These are phyloP conservation scores for Colletotrichum sp. DNA, from an alignment of 2,329 filamentous ascomycete species.

Conservation along the genomic window DNA sequence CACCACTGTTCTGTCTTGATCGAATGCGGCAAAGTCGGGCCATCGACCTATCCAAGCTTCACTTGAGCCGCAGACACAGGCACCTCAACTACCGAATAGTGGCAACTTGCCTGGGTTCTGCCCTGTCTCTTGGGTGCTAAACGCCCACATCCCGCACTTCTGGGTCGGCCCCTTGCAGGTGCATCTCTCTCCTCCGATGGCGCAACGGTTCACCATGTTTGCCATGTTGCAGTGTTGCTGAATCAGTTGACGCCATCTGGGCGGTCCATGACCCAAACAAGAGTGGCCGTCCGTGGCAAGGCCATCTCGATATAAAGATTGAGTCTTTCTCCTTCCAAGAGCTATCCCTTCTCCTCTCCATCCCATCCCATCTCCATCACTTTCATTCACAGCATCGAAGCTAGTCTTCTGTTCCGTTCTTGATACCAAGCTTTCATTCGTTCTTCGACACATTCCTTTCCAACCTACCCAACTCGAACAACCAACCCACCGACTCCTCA, in stretches of 20 bases:
- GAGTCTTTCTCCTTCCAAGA: not conserved
- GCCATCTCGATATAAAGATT: constrained; percentile 8
- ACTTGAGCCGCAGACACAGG: not conserved
- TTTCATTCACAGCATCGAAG: constrained; percentile 18
- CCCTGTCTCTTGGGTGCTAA: not conserved
- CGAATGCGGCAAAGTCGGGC: not conserved
- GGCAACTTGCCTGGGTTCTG: not conserved
- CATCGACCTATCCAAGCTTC: not conserved
- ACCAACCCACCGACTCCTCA: not conserved
- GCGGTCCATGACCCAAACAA: not conserved
- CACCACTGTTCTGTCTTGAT: not conserved
- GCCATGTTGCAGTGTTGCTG: not conserved
- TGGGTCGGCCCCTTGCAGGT: not conserved
- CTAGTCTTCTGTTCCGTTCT: constrained; percentile 21
- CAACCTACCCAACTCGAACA: not conserved
- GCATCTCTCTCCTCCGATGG: constrained; percentile 4
- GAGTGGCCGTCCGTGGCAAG: not conserved
- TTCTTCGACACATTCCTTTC: not conserved
- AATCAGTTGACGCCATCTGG: constrained; percentile 4
- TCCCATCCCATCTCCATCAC: constrained; percentile 4
- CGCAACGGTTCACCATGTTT: not conserved
- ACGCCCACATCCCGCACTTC: constrained; percentile 8
- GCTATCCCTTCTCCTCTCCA: not conserved
- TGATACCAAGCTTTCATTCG: not conserved
- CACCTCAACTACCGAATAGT: constrained; percentile 5